Evolutionary conservation across 2,329 filamentous ascomycete genomes (phyloP), one percentile per base, ranked within the genome.

Genomic region (Neofusicoccum sp.): DNA sequence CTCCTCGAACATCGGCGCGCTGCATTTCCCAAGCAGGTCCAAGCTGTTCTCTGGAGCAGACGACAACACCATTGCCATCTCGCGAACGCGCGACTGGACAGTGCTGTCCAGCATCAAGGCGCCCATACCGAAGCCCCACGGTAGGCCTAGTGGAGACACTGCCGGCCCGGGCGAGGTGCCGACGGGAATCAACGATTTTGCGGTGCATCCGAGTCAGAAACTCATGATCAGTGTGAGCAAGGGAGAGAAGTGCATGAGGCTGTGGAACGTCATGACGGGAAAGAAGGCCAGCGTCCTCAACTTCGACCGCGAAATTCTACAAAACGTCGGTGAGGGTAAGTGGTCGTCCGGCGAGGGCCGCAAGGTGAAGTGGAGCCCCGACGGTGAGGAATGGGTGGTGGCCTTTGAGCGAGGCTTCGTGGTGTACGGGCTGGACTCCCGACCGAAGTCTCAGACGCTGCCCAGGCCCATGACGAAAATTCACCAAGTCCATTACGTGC

Each of bases 251-350:
- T 91, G 88, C 70, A 96, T 99, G 90, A 82, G 95, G 65, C 76
- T 98, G 65, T 99, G 95, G 95, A 98, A 99, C 71, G 75, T 99
- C 65, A 92, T 98, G 65, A 98, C 93, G 2, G 95, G 93, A 14
- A 96, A 93, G 79, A 97, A 96, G 78, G 93, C 93, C 0, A 91
- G 93, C 31, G 93, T 96, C 57, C 78, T 99, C 67, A 95, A 90
- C 72, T 98, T 98, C 73, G 84, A 84, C 65, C 82, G 84, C 61
- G 84, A 88, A 0, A 82, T 95, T 68, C 79, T 98, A 57, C 80
- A 84, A 45, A 86, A 89, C 67, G 84, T 89, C 9, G 91, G 90
- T 47, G 91, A 96, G 78, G 84, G 87, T 44, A 86, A 86, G 73
- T 87, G 88, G 73, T 86, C 87, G 45, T 88, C 86, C 45, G 93